Evolutionary conservation across 305 asterid genomes (phyloP).

Genomic region (Solanum chacoense): DNA sequence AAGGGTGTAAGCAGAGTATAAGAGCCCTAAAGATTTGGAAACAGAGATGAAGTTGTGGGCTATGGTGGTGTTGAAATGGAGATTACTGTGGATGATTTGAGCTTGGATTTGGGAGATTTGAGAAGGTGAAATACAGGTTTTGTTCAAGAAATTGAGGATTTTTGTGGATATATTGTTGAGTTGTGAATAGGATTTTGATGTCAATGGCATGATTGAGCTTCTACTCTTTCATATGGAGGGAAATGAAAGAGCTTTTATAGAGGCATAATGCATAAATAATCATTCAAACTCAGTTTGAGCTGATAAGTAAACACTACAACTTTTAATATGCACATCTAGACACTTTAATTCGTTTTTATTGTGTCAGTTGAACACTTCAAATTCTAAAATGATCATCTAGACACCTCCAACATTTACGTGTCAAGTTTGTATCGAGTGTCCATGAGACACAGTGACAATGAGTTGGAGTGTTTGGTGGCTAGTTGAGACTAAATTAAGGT

Average conservation of each 20-base stretch:
- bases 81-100: conserved; percentile 36
- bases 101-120: conserved; percentile 51
- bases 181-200: not conserved
- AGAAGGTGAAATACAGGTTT: conserved; percentile 14
- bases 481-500: not conserved
- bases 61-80: conserved; percentile 33
- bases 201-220: not conserved
- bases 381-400: not conserved
- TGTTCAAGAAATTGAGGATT: conserved; percentile 17
- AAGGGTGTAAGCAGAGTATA: conserved; percentile 37
- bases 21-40: conserved; percentile 37
- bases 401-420: not conserved
- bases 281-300: not conserved
- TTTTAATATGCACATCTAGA: not conserved
- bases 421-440: not conserved
- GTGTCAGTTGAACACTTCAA: not conserved
- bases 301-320: not conserved
- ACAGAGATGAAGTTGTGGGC: conserved; percentile 38
- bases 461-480: not conserved
- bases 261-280: too few relatives aligned
- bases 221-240: not conserved
- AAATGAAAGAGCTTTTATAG: not conserved
- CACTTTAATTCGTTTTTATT: not conserved
- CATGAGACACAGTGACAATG: not conserved
- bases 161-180: conserved; percentile 2